A percentile compares a stretch with the other conserved stretches of the same genome.
Evolutionary conservation across 2,329 filamentous ascomycete genomes (phyloP).

Genomic region (Colletotrichum filicis): DNA sequence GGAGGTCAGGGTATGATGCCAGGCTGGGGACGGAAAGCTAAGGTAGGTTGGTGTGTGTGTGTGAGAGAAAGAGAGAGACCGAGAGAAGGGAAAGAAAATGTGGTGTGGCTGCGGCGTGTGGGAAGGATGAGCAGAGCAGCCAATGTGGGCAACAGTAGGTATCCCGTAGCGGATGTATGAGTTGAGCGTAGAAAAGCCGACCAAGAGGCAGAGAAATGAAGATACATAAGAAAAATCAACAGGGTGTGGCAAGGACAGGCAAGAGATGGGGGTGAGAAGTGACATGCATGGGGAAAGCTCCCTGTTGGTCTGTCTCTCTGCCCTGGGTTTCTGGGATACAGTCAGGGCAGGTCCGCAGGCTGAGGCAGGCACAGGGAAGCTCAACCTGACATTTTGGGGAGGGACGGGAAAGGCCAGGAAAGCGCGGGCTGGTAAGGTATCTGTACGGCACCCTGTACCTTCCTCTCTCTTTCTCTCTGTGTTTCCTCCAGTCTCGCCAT

Average conservation of each 20-base stretch:
- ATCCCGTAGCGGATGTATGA: neutral
- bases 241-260: constrained; percentile 19
- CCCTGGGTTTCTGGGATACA: neutral
- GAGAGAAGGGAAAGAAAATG: neutral
- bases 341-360: constrained; percentile 16
- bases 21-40: constrained; percentile 1
- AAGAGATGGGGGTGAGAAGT: constrained; percentile 25
- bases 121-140: neutral
- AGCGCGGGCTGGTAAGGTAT: no score
- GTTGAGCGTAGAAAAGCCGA: constrained; percentile 8
- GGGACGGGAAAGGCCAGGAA: no score
- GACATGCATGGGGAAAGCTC: constrained; percentile 29
- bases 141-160: neutral
- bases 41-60: constrained; percentile 9
- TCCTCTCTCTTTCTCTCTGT: neutral
- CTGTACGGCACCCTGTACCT: neutral
- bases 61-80: no score
- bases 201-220: neutral
- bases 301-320: neutral
- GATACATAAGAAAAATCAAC: constrained; percentile 12
- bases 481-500: neutral
- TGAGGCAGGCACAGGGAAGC: neutral
- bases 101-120: constrained; percentile 19
- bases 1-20: constrained; percentile 26
- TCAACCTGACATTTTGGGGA: no score